Conservation (phyloP, 176 grass and related monocot genomes). For the Miscanthus lutarioriparius region DNA sequence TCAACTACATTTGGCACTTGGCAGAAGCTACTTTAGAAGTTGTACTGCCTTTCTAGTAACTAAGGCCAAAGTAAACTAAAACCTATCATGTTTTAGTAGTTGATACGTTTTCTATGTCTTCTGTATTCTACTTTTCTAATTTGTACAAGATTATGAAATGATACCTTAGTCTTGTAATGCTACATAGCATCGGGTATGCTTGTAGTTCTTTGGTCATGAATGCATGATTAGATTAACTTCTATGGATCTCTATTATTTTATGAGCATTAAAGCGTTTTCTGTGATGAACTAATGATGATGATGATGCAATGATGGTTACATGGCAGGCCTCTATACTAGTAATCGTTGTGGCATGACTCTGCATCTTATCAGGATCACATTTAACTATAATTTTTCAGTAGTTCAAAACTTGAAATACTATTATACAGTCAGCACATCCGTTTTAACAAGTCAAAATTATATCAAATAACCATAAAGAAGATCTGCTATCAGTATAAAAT, state of each 20-base stretch:
- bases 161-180: not conserved
- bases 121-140: not conserved
- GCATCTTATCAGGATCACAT: slow-evolving; percentile 19
- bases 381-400: not conserved
- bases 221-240: slow-evolving; percentile 5
- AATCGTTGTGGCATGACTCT: slow-evolving; percentile 1
- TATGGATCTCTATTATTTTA: not conserved
- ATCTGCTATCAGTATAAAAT: not conserved
- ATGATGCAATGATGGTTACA: slow-evolving; percentile 5
- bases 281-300: slow-evolving; percentile 4
- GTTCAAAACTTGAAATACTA: not conserved
- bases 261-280: not conserved
- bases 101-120: slow-evolving; percentile 5
- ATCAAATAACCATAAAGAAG: not conserved
- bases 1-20: slow-evolving; percentile 54
- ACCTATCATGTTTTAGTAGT: slow-evolving; percentile 11
- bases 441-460: not conserved
- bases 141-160: not conserved
- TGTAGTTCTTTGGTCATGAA: slow-evolving; percentile 3
- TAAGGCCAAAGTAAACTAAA: slow-evolving; percentile 16
- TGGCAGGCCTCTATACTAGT: not conserved
- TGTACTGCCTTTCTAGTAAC: slow-evolving; percentile 41
- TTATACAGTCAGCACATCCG: not conserved
- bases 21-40: slow-evolving; percentile 46
- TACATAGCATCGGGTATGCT: not conserved